Conservation (phyloP, 2,329 filamentous ascomycete species). For the Microdochium trichocladiopsis region DNA sequence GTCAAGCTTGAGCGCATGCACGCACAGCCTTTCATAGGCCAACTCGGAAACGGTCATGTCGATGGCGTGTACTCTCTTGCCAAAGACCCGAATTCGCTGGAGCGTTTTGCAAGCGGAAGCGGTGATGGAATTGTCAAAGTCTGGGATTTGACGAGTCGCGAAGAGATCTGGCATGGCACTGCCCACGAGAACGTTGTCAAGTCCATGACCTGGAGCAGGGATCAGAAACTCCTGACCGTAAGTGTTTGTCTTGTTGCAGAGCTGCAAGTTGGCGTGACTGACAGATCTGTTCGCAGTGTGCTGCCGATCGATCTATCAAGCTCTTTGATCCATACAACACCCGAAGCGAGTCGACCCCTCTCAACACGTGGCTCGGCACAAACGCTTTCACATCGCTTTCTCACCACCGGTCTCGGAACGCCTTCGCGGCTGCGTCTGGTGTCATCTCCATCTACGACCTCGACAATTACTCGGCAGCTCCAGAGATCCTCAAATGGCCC, state of each 20-base stretch:
- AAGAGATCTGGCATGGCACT: slow-evolving; percentile 66
- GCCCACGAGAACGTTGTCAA: slow-evolving; percentile 95
- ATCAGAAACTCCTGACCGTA: slow-evolving; percentile 79
- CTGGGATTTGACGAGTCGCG: slow-evolving; percentile 69
- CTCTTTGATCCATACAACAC: slow-evolving; percentile 85
- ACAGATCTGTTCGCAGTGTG: slow-evolving; percentile 22
- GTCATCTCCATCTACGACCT: slow-evolving; percentile 86
- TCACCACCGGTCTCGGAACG: slow-evolving; percentile 70
- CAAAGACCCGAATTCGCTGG: slow-evolving; percentile 69
- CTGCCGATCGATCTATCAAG: slow-evolving; percentile 79
- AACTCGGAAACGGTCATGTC: slow-evolving; percentile 85
- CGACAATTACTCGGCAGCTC: slow-evolving; percentile 70
- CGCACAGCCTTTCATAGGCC: slow-evolving; percentile 64
- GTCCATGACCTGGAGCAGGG: slow-evolving; percentile 80
- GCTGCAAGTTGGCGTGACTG: not conserved
- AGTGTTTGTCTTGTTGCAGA: not conserved
- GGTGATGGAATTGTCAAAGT: slow-evolving; percentile 93
- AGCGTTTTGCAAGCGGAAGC: slow-evolving; percentile 73
- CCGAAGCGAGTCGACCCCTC: slow-evolving; percentile 58
- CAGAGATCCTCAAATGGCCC: slow-evolving; percentile 81
- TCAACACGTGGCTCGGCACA: slow-evolving; percentile 77
- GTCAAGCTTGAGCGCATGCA: slow-evolving; percentile 94
- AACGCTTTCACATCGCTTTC: slow-evolving; percentile 78
- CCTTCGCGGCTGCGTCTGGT: slow-evolving; percentile 73
- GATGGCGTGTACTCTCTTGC: slow-evolving; percentile 82